Evolutionary conservation across 805 yeast species (phyloP), one percentile per base, ranked within the genome.

Genomic region (Candida corydali): DNA sequence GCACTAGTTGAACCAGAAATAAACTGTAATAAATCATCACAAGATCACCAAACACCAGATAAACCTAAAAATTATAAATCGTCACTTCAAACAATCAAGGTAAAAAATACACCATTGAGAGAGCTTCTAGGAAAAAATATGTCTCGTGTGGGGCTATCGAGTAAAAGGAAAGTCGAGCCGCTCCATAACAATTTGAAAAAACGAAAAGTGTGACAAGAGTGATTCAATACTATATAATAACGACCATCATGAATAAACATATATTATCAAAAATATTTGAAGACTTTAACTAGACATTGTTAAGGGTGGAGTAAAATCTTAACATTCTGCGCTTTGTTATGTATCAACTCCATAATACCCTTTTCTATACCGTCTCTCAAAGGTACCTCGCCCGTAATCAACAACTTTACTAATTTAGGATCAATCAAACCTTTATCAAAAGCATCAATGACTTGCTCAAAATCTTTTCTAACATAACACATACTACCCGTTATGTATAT

Each of bases 381-480:
- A 15, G 55, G 60, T 26, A 72, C 68, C 38, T 59, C 73, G n/a
- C 76, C 76, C 0, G 85, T 76, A 39, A 80, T 75, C 54, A 78
- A 53, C 14, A 57, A 49, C 44, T 54, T 61, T 19, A 73, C 69
- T 25, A 64, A 63, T 12, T 68, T 69, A 8, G 71, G 45, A 26
- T 42, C 37, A 29, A 45, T 40, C n/a, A 36, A 22, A 1, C 47
- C 46, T 3, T 24, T 9, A 32, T 47, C 38, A 29, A 38, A 41
- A 7, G 48, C 50, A 16, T 40, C 60, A 14, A 78, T 63, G 3
- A 79, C 83, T 31, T 69, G 73, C 44, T 67, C 70, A 41, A 80
- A 78, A 52, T 80, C 86, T 38, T 59, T 56, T n/a, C 67, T 65
- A 3, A 70, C 68, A 50, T 78, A 77, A 39, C 82, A 75, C 68